A percentile compares a stretch with the other conserved stretches of the same genome.
phyloP scores from a whole-genome alignment of 2,329 filamentous ascomycete genomes.

The Fusarium proliferatum region DNA sequence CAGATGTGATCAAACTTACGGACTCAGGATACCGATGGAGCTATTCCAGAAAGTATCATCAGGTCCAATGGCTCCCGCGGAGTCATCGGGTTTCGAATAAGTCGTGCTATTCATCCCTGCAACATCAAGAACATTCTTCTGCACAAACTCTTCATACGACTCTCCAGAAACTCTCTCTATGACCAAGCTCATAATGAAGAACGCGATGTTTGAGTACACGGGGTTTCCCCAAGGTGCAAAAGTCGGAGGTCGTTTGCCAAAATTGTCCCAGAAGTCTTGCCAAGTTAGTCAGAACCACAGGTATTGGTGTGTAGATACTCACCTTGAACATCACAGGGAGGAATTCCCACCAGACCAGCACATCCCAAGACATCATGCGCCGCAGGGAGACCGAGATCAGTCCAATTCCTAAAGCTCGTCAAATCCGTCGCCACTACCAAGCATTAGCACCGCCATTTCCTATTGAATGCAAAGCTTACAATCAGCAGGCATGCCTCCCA shows the following conservation, averaged over 20 bases:
- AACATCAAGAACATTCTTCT: constrained; percentile 9
- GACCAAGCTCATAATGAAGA: background rate
- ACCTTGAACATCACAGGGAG: background rate
- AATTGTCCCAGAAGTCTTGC: constrained; percentile 10
- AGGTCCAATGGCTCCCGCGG: constrained; percentile 2
- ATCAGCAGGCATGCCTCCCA: constrained; percentile 14
- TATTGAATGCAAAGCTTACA: background rate
- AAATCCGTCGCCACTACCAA: constrained; percentile 9
- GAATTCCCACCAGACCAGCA: background rate
- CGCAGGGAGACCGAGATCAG: background rate
- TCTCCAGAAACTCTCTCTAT: constrained; percentile 9
- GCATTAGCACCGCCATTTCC: background rate
- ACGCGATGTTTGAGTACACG: constrained; percentile 8
- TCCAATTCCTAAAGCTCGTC: constrained; percentile 5
- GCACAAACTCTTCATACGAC: background rate
- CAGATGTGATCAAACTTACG: background rate
- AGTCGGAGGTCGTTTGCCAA: constrained; percentile 7
- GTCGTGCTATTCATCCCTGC: constrained; percentile 18
- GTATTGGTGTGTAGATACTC: background rate
- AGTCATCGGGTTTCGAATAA: constrained; percentile 13
- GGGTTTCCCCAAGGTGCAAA: background rate
- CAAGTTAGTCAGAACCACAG: background rate
- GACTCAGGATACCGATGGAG: constrained; percentile 1
- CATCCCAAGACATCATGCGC: background rate
- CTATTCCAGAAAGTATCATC: constrained; percentile 8